A percentile compares a stretch with the other conserved stretches of the same genome.
Conservation (phyloP, 441 rosid species). For the Arabidopsis lyrata region DNA sequence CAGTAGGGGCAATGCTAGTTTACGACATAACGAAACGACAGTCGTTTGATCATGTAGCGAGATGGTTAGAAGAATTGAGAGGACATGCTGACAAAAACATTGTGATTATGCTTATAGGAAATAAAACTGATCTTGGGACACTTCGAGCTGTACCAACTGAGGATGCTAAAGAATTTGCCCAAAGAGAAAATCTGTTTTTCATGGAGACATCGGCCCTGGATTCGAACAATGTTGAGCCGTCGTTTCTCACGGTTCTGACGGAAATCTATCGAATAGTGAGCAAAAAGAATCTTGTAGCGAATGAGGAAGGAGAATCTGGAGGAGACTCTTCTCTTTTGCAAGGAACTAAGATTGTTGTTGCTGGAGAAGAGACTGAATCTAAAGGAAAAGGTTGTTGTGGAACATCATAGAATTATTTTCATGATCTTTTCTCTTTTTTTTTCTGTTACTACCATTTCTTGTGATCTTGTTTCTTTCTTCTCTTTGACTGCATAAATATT, state of each 20-base stretch:
- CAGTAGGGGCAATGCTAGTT: constrained; percentile 66
- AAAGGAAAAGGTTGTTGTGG: constrained; percentile 60
- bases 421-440: neutral
- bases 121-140: constrained; percentile 59
- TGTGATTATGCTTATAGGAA: constrained; percentile 61
- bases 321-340: constrained; percentile 56
- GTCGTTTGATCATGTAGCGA: constrained; percentile 60
- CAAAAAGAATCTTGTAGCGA: constrained; percentile 64
- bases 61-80: constrained; percentile 65
- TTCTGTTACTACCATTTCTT: neutral
- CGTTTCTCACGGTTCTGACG: constrained; percentile 60
- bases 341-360: constrained; percentile 72
- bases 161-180: constrained; percentile 61
- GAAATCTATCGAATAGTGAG: constrained; percentile 70
- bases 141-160: constrained; percentile 59
- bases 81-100: constrained; percentile 66
- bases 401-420: constrained; percentile 27
- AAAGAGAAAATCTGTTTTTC: constrained; percentile 62
- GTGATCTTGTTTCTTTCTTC: neutral
- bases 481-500: constrained; percentile 22
- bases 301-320: constrained; percentile 48
- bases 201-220: constrained; percentile 68
- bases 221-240: constrained; percentile 58
- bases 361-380: constrained; percentile 49
- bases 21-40: constrained; percentile 67